These are phyloP conservation scores for Parasitella parasitica DNA, from an alignment of 371 early-diverging fungal genomes.

Conservation along the genomic window DNA sequence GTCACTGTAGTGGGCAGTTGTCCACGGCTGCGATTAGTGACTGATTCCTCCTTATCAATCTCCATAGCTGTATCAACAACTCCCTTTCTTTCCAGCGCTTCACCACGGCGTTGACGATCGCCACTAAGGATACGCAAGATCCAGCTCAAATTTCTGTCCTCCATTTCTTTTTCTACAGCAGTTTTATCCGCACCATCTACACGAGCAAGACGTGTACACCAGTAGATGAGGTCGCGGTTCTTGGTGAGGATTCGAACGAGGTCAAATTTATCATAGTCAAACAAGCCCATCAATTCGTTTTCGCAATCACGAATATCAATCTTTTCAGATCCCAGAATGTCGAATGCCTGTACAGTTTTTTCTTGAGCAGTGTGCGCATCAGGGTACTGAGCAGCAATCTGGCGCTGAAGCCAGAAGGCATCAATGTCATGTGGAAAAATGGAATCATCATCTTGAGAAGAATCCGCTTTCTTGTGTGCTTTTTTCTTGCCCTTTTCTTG, in stretches of 20 bases:
- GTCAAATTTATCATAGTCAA: conserved; percentile 93
- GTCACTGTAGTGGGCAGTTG: conserved; percentile 47
- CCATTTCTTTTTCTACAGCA: conserved; percentile 70
- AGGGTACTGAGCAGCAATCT: conserved; percentile 73
- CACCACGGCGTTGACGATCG: conserved; percentile 67
- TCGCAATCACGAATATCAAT: conserved; percentile 83
- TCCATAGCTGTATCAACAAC: conserved; percentile 63
- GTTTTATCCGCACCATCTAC: conserved; percentile 61
- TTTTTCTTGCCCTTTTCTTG: conserved; percentile 37
- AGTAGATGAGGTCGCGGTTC: conserved; percentile 88
- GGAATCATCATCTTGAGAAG: conserved; percentile 30
- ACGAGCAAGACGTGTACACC: conserved; percentile 87
- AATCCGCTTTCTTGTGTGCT: conserved; percentile 6
- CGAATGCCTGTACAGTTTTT: conserved; percentile 77
- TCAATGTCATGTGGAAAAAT: conserved; percentile 85
- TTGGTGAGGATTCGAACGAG: conserved; percentile 84
- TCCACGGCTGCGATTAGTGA: conserved; percentile 39
- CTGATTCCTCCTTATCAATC: conserved; percentile 29
- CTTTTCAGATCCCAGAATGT: conserved; percentile 68
- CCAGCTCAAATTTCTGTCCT: conserved; percentile 62
- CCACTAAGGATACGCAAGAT: conserved; percentile 73
- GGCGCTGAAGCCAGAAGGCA: conserved; percentile 97
- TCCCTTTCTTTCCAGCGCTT: conserved; percentile 71
- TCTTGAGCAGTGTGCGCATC: conserved; percentile 88
- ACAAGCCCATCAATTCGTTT: conserved; percentile 91